These are phyloP conservation scores for Exsudoporus floridanus DNA, from an alignment of 1,284 basidiomycete species.

Conservation along the genomic window DNA sequence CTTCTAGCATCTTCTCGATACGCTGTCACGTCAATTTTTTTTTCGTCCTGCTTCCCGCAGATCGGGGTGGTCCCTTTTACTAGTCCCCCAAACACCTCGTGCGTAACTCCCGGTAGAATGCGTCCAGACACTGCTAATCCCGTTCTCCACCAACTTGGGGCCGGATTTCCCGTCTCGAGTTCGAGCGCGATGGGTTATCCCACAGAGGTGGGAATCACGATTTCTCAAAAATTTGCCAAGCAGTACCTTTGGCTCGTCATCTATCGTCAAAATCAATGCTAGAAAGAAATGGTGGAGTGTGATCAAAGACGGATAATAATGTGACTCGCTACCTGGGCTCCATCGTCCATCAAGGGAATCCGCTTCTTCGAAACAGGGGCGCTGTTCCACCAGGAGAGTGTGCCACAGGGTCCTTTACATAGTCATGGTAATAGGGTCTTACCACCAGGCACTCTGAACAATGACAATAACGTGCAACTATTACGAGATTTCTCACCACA, in stretches of 20 bases:
- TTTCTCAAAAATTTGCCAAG: background rate
- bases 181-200: conserved; percentile 4
- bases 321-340: background rate
- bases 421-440: conserved; percentile 7
- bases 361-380: conserved; percentile 10
- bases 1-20: background rate
- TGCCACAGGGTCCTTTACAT: conserved; percentile 27
- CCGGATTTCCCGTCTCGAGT: conserved; percentile 2
- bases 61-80: conserved; percentile 12
- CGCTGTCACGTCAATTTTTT: conserved; percentile 14
- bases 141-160: conserved; percentile 18
- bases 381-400: background rate
- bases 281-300: background rate
- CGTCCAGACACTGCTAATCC: background rate
- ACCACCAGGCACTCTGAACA: conserved; percentile 18
- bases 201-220: conserved; percentile 28
- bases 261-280: background rate
- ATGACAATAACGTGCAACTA: conserved; percentile 10
- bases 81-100: background rate
- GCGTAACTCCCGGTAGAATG: background rate
- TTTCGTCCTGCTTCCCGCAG: background rate
- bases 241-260: conserved; percentile 4
- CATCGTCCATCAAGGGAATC: background rate
- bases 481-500: conserved; percentile 18
- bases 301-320: background rate